phyloP scores from a whole-genome alignment of 2,329 filamentous ascomycete genomes.

The Allantophomopsis lycopodina region DNA sequence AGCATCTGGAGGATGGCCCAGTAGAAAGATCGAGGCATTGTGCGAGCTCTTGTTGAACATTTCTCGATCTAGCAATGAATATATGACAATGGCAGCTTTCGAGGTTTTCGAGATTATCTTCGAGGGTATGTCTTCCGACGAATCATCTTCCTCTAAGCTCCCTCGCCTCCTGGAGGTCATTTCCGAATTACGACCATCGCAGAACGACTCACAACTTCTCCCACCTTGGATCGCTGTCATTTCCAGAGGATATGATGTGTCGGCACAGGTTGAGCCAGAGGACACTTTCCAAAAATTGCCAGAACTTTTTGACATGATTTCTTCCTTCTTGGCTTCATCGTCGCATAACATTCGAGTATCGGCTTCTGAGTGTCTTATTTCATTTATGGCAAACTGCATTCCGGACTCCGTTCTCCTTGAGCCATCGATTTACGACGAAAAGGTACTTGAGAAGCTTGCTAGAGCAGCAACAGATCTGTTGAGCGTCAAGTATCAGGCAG shows the following conservation, averaged over 20 bases:
- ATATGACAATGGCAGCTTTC: slow-evolving; percentile 90
- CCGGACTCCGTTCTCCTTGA: slow-evolving; percentile 73
- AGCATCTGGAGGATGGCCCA: slow-evolving; percentile 89
- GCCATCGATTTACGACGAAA: slow-evolving; percentile 86
- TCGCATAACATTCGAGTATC: slow-evolving; percentile 91
- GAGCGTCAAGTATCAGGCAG: slow-evolving; percentile 82
- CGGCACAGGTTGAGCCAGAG: slow-evolving; percentile 73
- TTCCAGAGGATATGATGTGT: slow-evolving; percentile 87
- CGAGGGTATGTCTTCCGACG: slow-evolving; percentile 67
- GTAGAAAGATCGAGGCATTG: slow-evolving; percentile 83
- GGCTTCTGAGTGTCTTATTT: slow-evolving; percentile 87
- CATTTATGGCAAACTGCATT: slow-evolving; percentile 82
- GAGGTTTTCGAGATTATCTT: slow-evolving; percentile 98
- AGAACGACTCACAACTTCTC: slow-evolving; percentile 87
- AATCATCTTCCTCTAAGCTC: slow-evolving; percentile 78
- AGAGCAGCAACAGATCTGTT: slow-evolving; percentile 61
- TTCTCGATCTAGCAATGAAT: slow-evolving; percentile 82
- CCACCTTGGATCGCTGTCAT: slow-evolving; percentile 95
- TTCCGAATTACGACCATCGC: slow-evolving; percentile 75
- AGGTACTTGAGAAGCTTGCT: slow-evolving; percentile 69
- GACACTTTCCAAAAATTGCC: slow-evolving; percentile 89
- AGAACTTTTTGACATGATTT: slow-evolving; percentile 67
- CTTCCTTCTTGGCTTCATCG: slow-evolving; percentile 70
- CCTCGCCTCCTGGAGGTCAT: slow-evolving; percentile 85
- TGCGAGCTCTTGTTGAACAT: slow-evolving; percentile 84